A percentile compares a stretch with the other conserved stretches of the same genome.
These are phyloP conservation scores for Mercurialis annua DNA, from an alignment of 345 rosid genomes.

Conservation along the genomic window DNA sequence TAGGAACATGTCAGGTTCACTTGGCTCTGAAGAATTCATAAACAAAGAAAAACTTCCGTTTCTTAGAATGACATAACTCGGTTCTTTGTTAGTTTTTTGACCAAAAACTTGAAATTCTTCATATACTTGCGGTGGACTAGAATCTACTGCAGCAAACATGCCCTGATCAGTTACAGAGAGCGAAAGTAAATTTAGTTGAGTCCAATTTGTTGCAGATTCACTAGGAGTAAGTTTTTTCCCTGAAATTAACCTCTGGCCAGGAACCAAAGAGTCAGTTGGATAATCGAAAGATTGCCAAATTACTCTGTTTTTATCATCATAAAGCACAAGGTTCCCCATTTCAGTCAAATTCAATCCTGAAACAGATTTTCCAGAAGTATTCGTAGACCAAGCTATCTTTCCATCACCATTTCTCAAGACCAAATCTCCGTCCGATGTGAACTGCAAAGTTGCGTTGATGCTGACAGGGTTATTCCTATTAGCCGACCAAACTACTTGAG, in stretches of 20 bases:
- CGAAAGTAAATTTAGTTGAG: conserved; percentile 16
- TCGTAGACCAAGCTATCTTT: conserved; percentile 22
- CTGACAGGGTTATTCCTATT: conserved; percentile 21
- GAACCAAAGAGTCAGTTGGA: conserved; percentile 50
- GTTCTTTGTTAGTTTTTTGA: not conserved
- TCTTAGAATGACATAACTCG: conserved; percentile 11
- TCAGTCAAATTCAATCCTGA: conserved; percentile 14
- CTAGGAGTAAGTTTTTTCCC: conserved; percentile 21
- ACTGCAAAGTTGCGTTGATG: conserved; percentile 17
- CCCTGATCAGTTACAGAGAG: conserved; percentile 18
- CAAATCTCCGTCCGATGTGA: conserved; percentile 17
- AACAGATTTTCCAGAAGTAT: conserved; percentile 16
- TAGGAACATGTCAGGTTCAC: not conserved
- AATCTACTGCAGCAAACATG: conserved; percentile 19
- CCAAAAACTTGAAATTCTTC: not conserved
- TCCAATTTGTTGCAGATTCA: conserved; percentile 8
- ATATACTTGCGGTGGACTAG: conserved; percentile 17
- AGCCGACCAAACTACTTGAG: conserved; percentile 24
- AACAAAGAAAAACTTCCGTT: conserved; percentile 14
- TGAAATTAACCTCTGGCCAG: conserved; percentile 21
- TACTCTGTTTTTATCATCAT: conserved; percentile 3
- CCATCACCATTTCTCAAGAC: conserved; percentile 17
- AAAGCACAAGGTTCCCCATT: conserved; percentile 24
- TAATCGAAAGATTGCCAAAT: conserved; percentile 61
- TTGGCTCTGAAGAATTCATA: conserved; percentile 3